These are phyloP conservation scores for Phytophthora hibernalis DNA, from an alignment of 352 stramenopile species.

Conservation along the genomic window DNA sequence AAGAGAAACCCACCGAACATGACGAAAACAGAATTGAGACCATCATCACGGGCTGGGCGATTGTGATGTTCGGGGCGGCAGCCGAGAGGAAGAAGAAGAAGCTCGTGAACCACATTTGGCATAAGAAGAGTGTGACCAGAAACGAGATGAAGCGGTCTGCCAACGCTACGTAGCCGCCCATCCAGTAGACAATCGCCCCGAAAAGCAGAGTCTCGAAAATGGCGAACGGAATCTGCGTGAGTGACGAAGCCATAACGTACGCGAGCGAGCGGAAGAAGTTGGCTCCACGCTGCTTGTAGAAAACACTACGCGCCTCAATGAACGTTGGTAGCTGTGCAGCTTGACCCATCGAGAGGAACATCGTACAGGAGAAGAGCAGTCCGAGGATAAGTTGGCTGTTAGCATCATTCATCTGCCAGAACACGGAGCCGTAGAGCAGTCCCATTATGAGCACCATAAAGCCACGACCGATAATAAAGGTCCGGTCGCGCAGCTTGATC, in stretches of 20 bases:
- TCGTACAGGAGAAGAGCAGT: constrained; percentile 87
- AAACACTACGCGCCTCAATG: constrained; percentile 75
- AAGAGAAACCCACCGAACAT: constrained; percentile 76
- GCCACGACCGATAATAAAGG: constrained; percentile 49
- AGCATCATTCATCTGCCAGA: constrained; percentile 64
- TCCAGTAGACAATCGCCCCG: constrained; percentile 91
- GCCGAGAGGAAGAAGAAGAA: constrained; percentile 77
- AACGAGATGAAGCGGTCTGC: constrained; percentile 64
- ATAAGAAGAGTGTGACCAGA: constrained; percentile 69
- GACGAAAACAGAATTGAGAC: constrained; percentile 70
- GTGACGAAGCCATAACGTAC: constrained; percentile 74
- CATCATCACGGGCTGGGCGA: constrained; percentile 70
- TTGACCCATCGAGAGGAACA: constrained; percentile 88
- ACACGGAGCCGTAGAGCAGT: constrained; percentile 68
- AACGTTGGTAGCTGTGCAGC: constrained; percentile 84
- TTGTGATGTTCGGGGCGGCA: constrained; percentile 47
- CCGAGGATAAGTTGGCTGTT: constrained; percentile 78
- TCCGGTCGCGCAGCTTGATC: constrained; percentile 67
- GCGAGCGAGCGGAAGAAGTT: constrained; percentile 89
- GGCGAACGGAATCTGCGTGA: constrained; percentile 62
- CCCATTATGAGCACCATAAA: constrained; percentile 75
- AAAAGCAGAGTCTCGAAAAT: constrained; percentile 85
- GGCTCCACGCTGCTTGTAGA: constrained; percentile 90
- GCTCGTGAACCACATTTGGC: constrained; percentile 69
- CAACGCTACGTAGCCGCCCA: constrained; percentile 76